Evolutionary conservation across 2,329 filamentous ascomycete species (phyloP).

Genomic region (Hypoxylon sp.): DNA sequence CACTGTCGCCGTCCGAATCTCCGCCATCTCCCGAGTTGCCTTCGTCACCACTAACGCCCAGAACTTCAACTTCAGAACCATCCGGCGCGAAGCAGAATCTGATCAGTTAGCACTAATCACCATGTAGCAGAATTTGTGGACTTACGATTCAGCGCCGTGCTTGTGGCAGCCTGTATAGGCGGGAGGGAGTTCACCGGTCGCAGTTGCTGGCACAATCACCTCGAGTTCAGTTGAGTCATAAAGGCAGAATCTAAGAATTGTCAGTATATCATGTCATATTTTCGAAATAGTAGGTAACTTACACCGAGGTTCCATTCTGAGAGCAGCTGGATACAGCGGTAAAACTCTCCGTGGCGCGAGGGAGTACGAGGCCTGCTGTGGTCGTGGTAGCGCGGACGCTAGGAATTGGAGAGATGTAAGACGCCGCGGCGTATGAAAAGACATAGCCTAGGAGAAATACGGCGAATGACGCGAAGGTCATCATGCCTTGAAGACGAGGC

Average conservation of each 20-base stretch:
- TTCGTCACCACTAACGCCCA: conserved; percentile 57
- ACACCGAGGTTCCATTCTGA: conserved; percentile 63
- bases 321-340: conserved; percentile 69
- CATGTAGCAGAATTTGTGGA: background rate
- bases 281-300: conserved; percentile 39
- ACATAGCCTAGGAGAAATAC: background rate
- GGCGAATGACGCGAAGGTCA: background rate
- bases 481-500: background rate
- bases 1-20: conserved; percentile 35
- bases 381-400: conserved; percentile 28
- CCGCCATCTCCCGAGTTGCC: conserved; percentile 33
- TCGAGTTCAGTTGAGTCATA: conserved; percentile 52
- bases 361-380: conserved; percentile 42
- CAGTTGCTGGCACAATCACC: conserved; percentile 52
- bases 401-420: conserved; percentile 17
- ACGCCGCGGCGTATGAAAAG: conserved; percentile 18
- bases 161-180: conserved; percentile 64
- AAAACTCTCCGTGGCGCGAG: conserved; percentile 54
- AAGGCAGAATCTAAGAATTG: conserved; percentile 52
- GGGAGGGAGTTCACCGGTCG: conserved; percentile 50
- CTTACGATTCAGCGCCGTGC: conserved; percentile 67
- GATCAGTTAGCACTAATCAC: background rate
- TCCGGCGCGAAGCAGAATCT: conserved; percentile 74
- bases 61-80: conserved; percentile 73
- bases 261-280: conserved; percentile 1